Conservation (phyloP, 2,329 filamentous ascomycete genomes). For the Scytalidium sp. region DNA sequence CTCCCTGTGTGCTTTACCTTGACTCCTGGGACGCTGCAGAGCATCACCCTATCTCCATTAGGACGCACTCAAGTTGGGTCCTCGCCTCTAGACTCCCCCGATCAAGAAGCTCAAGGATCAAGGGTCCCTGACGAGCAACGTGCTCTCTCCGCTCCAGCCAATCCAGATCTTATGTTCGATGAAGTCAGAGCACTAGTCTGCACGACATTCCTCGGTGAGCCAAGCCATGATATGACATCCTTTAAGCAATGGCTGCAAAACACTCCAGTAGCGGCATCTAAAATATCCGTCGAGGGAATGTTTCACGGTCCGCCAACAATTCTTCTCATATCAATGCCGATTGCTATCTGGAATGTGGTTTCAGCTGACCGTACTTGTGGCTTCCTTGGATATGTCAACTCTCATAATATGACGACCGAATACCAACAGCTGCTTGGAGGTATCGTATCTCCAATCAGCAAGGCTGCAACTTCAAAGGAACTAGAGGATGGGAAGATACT, state of each 20-base stretch:
- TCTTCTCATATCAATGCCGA: slow-evolving; percentile 64
- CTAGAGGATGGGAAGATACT: slow-evolving; percentile 56
- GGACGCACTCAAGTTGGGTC: slow-evolving; percentile 14
- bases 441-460: slow-evolving; percentile 30
- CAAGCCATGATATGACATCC: slow-evolving; percentile 62
- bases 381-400: slow-evolving; percentile 63
- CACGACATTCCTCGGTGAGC: slow-evolving; percentile 64
- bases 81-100: slow-evolving; percentile 23
- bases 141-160: slow-evolving; percentile 22
- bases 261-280: slow-evolving; percentile 51
- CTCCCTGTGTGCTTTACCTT: slow-evolving; percentile 54
- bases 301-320: slow-evolving; percentile 66
- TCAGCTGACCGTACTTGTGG: slow-evolving; percentile 66
- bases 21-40: slow-evolving; percentile 50
- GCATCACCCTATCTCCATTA: slow-evolving; percentile 46
- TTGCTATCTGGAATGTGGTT: slow-evolving; percentile 60
- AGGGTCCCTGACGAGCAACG: slow-evolving; percentile 18
- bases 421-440: slow-evolving; percentile 57
- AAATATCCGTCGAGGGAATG: slow-evolving; percentile 64
- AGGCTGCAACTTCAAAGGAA: slow-evolving; percentile 46
- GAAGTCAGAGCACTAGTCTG: slow-evolving; percentile 63
- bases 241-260: slow-evolving; percentile 66
- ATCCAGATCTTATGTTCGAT: slow-evolving; percentile 55
- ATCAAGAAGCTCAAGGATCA: slow-evolving; percentile 18
- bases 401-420: slow-evolving; percentile 64